Evolutionary conservation across 352 stramenopile species (phyloP), one percentile per base, ranked within the genome.

Genomic region (Globisporangium uncinulatum): DNA sequence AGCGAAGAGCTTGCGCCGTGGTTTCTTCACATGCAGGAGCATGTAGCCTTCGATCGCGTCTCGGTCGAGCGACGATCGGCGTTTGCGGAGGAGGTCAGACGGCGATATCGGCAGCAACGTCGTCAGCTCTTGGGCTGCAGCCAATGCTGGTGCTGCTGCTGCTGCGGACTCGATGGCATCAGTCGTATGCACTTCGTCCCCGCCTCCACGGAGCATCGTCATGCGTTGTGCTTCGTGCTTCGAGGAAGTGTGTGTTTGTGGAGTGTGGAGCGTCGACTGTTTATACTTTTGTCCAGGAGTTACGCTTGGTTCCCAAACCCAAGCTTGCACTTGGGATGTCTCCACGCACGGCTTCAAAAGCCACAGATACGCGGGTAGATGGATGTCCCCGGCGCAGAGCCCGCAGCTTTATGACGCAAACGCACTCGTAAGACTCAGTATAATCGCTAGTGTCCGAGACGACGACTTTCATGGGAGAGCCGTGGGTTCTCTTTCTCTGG

Each of bases 21-120:
- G 67, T 31, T 88, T 88, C 66, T 89, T 89, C 41, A 73, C 58
- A 54, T 89, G 77, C 48, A 92, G 69, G 0, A 72, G 62, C 76
- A 91, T 87, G 56, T 72, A 62, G 0, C 78, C 74, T 46, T 85
- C 73, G 41, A 86, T 63, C 0, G 48, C 55, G 32, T 86, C 74
- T 14, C 65, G 59, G 20, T 77, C 75, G 2, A 80, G 61, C 15
- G 74, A 70, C 9, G 75, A 67, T 34, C 58, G 61, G 37, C 54
- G 51, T 39, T 34, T 17, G n/a, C 20, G 46, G 7, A 47, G 24
- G 4, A 20, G 34, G 7, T 56, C 39, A 3, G 43, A 24, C 1
- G n/a, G 20, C 19, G 49, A 15, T 1, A 45, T 43, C 32, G 49
- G 10, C 13, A 29, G 8, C n/a, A 19, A 2, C 3, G 56, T 44